These are phyloP conservation scores for Pelargonium nanum DNA, from an alignment of 345 rosid species.

Conservation along the genomic window DNA sequence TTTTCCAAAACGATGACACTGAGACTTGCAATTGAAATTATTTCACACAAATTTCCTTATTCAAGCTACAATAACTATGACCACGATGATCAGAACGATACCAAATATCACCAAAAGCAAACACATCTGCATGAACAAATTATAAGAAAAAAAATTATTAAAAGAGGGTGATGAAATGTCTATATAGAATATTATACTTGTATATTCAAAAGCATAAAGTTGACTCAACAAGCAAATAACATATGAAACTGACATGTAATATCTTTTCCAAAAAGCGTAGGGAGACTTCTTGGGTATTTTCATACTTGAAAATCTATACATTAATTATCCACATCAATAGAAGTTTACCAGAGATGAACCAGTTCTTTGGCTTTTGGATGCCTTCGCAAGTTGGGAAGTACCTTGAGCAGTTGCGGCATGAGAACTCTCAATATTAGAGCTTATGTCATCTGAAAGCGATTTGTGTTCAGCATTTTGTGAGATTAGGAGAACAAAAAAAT, in stretches of 20 bases:
- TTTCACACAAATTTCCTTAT: too few relatives aligned
- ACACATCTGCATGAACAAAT: conserved; percentile 60
- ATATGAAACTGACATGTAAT: too few relatives aligned
- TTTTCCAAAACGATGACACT: too few relatives aligned
- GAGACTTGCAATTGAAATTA: too few relatives aligned
- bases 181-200: too few relatives aligned
- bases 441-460: conserved; percentile 47
- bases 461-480: background rate
- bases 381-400: conserved; percentile 44
- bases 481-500: background rate
- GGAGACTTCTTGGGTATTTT: too few relatives aligned
- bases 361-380: conserved; percentile 50
- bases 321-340: background rate
- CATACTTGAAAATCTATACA: too few relatives aligned
- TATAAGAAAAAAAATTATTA: too few relatives aligned
- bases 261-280: too few relatives aligned
- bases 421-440: conserved; percentile 48
- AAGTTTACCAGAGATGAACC: conserved; percentile 52
- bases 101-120: conserved; percentile 61
- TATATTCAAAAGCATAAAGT: too few relatives aligned
- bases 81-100: conserved; percentile 46
- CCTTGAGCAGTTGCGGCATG: conserved; percentile 51
- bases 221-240: too few relatives aligned
- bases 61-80: conserved; percentile 42
- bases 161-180: too few relatives aligned